Conservation (phyloP, 768 basidiomycete genomes). For the Trametes elegans region DNA sequence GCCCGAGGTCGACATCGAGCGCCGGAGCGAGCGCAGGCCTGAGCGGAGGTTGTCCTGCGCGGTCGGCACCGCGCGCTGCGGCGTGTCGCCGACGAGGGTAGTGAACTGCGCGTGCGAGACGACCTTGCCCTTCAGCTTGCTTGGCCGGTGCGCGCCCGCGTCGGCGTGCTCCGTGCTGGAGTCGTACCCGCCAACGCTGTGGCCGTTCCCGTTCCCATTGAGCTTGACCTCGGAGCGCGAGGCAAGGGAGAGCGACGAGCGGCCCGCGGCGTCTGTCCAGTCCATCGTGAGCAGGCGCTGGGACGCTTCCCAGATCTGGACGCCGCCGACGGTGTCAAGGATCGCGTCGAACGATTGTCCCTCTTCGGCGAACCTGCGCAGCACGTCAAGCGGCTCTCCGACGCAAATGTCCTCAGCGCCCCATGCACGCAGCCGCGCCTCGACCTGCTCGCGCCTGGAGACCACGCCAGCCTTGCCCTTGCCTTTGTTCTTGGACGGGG, state of each 20-base stretch:
- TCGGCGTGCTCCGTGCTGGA: not conserved
- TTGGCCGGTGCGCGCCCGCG: conserved; percentile 3
- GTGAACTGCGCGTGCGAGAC: conserved; percentile 58
- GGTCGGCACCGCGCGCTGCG: conserved; percentile 62
- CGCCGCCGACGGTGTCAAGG: conserved; percentile 81
- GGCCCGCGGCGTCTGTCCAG: conserved; percentile 27
- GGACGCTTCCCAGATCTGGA: conserved; percentile 74
- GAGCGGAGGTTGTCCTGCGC: conserved; percentile 73
- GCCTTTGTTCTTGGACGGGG: conserved; percentile 35
- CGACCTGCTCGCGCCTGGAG: conserved; percentile 34
- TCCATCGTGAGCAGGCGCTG: conserved; percentile 51
- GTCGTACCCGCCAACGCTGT: no score
- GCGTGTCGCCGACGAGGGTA: conserved; percentile 73
- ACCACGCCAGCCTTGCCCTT: conserved; percentile 38
- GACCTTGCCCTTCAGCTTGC: conserved; percentile 18
- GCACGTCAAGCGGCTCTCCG: conserved; percentile 51
- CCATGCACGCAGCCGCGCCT: conserved; percentile 53
- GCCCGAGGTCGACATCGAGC: conserved; percentile 25
- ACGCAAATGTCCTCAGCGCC: conserved; percentile 80
- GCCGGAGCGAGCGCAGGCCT: conserved; percentile 60
- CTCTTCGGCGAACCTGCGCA: conserved; percentile 50
- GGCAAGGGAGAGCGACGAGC: conserved; percentile 33
- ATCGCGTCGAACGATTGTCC: conserved; percentile 74
- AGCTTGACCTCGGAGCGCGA: conserved; percentile 53
- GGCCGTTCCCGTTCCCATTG: no score